phyloP scores from a whole-genome alignment of 768 basidiomycete species.

The Calvatia gigantea region DNA sequence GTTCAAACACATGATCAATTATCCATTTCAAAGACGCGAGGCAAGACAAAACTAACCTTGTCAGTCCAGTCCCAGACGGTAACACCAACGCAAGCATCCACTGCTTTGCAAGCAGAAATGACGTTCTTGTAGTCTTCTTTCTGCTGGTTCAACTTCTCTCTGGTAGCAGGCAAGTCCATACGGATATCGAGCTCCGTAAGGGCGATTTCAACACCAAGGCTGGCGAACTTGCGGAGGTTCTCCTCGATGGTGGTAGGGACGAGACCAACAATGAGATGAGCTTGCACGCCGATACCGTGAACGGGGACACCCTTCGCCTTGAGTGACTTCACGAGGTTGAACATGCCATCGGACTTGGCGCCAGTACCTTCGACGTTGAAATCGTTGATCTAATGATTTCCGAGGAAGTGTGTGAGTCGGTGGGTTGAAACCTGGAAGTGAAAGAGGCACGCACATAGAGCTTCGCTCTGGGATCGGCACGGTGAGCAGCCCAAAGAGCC shows the following conservation, averaged over 20 bases:
- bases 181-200: constrained; percentile 64
- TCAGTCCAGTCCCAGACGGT: constrained; percentile 43
- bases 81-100: constrained; percentile 36
- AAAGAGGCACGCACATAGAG: constrained; percentile 39
- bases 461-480: constrained; percentile 52
- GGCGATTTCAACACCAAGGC: constrained; percentile 61
- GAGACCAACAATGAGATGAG: constrained; percentile 53
- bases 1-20: neutral
- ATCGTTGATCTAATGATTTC: constrained; percentile 30
- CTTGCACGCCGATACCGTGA: constrained; percentile 56
- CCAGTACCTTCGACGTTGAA: constrained; percentile 39
- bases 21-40: neutral
- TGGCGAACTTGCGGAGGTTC: constrained; percentile 47
- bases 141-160: constrained; percentile 46
- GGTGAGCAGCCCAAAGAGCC: constrained; percentile 50
- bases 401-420: neutral
- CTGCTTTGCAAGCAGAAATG: constrained; percentile 45
- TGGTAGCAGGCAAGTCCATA: constrained; percentile 50
- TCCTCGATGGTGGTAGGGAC: constrained; percentile 43
- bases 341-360: constrained; percentile 54
- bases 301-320: constrained; percentile 43
- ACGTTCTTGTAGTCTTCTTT: constrained; percentile 52
- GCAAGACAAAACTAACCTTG: constrained; percentile 22
- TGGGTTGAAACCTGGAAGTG: neutral
- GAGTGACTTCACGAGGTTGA: constrained; percentile 45